Evolutionary conservation across 163 green algal species (phyloP).

Genomic region (Scenedesmus sp.): DNA sequence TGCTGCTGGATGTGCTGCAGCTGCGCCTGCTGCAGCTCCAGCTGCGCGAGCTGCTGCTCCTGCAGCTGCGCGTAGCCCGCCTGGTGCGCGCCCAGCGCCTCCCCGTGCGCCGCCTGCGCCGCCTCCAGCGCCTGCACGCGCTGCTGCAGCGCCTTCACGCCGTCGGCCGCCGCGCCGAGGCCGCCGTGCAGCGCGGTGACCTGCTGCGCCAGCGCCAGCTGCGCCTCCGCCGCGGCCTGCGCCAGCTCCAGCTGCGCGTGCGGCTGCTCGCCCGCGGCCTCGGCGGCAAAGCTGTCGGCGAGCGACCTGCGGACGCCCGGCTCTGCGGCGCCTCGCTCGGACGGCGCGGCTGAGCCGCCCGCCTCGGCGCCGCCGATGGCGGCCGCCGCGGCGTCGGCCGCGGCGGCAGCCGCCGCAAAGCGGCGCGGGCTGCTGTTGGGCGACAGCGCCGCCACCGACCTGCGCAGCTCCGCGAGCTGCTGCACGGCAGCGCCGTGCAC

Average conservation of each 20-base stretch:
- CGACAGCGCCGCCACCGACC: too few relatives aligned
- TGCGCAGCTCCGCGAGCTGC: neutral
- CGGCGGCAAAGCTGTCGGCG: neutral
- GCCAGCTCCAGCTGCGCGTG: conserved; percentile 13
- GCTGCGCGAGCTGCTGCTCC: conserved; percentile 13
- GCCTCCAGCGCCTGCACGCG: conserved; percentile 2
- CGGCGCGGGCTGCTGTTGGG: too few relatives aligned
- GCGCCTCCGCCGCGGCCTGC: conserved; percentile 2
- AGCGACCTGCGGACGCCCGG: neutral
- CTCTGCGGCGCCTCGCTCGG: neutral
- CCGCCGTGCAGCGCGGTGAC: neutral
- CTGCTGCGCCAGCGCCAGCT: conserved; percentile 6
- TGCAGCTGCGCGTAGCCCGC: neutral
- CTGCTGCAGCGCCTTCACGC: conserved; percentile 12
- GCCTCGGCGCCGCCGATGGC: too few relatives aligned
- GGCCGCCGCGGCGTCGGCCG: too few relatives aligned
- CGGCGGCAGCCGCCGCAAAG: too few relatives aligned
- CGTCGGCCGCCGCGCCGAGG: neutral
- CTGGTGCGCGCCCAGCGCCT: conserved; percentile 8
- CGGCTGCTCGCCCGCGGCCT: neutral
- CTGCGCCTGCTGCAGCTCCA: conserved; percentile 9
- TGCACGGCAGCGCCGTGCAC: neutral
- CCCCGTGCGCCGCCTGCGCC: conserved; percentile 1
- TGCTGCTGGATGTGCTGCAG: conserved; percentile 25
- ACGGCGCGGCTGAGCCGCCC: too few relatives aligned